Conservation (phyloP, 2,329 filamentous ascomycete genomes). For the Sarocladiaceae sp. region DNA sequence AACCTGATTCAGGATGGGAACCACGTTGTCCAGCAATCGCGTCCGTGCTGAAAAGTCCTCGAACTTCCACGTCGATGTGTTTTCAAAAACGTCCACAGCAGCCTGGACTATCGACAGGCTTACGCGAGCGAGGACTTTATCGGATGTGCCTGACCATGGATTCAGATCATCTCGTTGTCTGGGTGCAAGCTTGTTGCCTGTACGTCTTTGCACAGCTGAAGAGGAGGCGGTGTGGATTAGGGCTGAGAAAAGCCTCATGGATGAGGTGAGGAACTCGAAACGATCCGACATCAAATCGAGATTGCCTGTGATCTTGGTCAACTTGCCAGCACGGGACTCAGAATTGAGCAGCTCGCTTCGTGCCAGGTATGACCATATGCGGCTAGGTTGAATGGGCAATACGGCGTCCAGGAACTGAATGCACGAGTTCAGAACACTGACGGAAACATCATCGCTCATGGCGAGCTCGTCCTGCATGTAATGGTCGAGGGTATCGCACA, state of each 20-base stretch:
- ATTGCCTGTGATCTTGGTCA: slow-evolving; percentile 73
- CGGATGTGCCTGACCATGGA: slow-evolving; percentile 66
- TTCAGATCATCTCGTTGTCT: slow-evolving; percentile 42
- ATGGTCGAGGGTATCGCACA: slow-evolving; percentile 80
- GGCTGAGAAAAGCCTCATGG: slow-evolving; percentile 65
- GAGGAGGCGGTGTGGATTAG: slow-evolving; percentile 70
- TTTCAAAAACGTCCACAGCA: slow-evolving; percentile 78
- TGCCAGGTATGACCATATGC: slow-evolving; percentile 85
- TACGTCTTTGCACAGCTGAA: slow-evolving; percentile 61
- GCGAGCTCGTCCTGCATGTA: slow-evolving; percentile 51
- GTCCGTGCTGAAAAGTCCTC: slow-evolving; percentile 59
- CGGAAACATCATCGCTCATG: slow-evolving; percentile 55
- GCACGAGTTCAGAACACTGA: slow-evolving; percentile 64
- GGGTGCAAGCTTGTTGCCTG: slow-evolving; percentile 36
- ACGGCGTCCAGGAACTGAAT: slow-evolving; percentile 73
- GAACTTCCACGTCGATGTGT: slow-evolving; percentile 81
- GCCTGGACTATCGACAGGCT: slow-evolving; percentile 67
- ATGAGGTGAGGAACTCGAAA: slow-evolving; percentile 70
- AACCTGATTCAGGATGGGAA: slow-evolving; percentile 64
- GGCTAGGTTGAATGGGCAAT: slow-evolving; percentile 66
- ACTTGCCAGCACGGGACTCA: slow-evolving; percentile 67
- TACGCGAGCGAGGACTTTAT: slow-evolving; percentile 68
- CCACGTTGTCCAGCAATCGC: slow-evolving; percentile 60
- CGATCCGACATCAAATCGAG: slow-evolving; percentile 72
- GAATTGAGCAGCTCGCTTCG: slow-evolving; percentile 74